Percentiles rank a stretch among this genome's conserved stretches.
These are phyloP conservation scores for Lactarius psammicola DNA, from an alignment of 768 basidiomycete species.

Conservation along the genomic window DNA sequence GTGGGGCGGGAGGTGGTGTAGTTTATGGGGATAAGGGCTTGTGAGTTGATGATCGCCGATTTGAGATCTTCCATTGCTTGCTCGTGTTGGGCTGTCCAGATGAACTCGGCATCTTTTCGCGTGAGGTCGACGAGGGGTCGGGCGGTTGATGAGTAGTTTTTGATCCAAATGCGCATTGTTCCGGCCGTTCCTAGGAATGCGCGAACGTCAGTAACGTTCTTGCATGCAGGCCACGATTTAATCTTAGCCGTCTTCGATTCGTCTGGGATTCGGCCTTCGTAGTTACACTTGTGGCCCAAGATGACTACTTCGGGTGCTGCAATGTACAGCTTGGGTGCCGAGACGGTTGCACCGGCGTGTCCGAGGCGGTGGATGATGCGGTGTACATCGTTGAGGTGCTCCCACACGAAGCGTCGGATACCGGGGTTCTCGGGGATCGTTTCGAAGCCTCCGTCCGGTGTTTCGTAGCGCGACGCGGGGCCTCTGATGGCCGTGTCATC, in stretches of 20 bases:
- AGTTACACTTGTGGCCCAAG: conserved; percentile 37
- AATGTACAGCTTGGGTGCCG: neutral
- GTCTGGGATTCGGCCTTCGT: conserved; percentile 36
- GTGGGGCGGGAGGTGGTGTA: no score
- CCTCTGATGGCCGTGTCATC: no score
- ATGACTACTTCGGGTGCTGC: conserved; percentile 37
- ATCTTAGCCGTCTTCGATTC: conserved; percentile 32
- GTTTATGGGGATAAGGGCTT: no score
- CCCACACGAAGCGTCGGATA: neutral
- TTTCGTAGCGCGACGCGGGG: no score
- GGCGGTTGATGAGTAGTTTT: no score
- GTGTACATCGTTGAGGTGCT: neutral
- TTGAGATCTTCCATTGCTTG: no score
- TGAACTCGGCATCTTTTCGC: neutral
- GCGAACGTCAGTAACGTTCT: conserved; percentile 30
- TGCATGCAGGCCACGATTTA: conserved; percentile 30
- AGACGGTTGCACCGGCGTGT: neutral
- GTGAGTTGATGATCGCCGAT: no score
- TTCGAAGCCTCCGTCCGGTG: neutral
- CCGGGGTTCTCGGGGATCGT: neutral
- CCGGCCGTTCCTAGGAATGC: conserved; percentile 26
- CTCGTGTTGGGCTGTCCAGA: no score
- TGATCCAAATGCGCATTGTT: no score
- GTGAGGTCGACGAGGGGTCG: no score
- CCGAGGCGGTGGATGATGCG: neutral